Conservation (phyloP, 176 grass and related monocot species). For the Otatea glauca region DNA sequence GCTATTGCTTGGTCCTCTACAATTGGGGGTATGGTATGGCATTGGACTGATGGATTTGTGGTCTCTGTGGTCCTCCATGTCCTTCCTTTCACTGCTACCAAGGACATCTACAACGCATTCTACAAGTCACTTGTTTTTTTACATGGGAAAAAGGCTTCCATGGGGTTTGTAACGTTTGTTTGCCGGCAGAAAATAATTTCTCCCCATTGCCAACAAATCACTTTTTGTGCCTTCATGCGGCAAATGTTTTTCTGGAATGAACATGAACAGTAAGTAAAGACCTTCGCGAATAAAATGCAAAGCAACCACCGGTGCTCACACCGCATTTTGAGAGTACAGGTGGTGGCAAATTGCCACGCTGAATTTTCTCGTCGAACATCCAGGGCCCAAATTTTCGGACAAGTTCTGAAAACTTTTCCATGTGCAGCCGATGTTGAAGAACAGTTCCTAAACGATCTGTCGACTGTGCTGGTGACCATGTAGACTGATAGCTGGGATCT, state of each 20-base stretch:
- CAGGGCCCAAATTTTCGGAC: neutral
- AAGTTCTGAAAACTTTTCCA: neutral
- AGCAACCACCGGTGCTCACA: too few relatives aligned
- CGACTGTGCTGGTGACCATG: neutral
- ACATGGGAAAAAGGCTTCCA: slow-evolving; percentile 34
- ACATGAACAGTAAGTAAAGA: neutral
- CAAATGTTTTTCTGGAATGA: neutral
- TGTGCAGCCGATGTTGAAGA: neutral
- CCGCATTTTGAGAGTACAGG: neutral
- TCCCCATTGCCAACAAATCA: slow-evolving; percentile 19
- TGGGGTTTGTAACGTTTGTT: slow-evolving; percentile 45
- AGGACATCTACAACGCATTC: slow-evolving; percentile 37
- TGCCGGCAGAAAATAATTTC: slow-evolving; percentile 11
- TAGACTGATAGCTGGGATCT: neutral
- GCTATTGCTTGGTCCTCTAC: slow-evolving; percentile 29
- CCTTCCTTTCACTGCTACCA: slow-evolving; percentile 60
- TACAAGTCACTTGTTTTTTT: slow-evolving; percentile 33
- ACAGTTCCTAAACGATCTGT: neutral
- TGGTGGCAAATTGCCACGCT: neutral
- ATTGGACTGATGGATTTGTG: slow-evolving; percentile 23
- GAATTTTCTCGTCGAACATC: neutral
- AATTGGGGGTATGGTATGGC: neutral
- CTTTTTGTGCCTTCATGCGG: slow-evolving; percentile 7
- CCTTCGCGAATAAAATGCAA: neutral
- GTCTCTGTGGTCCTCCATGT: slow-evolving; percentile 47